Conservation (phyloP, 2,329 filamentous ascomycete genomes). For the Neonectria magnoliae region DNA sequence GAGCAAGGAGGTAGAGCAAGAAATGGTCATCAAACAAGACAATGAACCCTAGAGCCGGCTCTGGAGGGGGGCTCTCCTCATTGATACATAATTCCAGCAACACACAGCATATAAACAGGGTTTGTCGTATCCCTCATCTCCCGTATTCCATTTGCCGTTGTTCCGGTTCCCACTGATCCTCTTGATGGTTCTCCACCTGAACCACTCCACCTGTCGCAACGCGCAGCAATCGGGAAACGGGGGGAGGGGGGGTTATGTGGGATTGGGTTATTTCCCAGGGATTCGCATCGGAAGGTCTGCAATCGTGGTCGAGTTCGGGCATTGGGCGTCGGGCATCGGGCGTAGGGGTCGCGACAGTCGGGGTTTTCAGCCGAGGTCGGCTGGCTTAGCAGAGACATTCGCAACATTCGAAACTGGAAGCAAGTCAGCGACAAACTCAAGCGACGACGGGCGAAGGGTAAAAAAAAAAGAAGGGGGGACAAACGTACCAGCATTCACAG, state of each 20-base stretch:
- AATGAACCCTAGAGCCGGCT: neutral
- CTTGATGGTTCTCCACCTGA: slow-evolving; percentile 8
- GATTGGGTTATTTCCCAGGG: neutral
- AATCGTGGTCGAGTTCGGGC: slow-evolving; percentile 14
- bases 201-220: neutral
- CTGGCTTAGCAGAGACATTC: slow-evolving; percentile 51
- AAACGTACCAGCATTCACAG: slow-evolving; percentile 59
- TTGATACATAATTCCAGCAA: neutral
- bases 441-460: neutral
- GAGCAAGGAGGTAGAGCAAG: neutral
- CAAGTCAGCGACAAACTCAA: slow-evolving; percentile 8
- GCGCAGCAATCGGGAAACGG: neutral
- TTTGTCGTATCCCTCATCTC: slow-evolving; percentile 15
- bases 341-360: neutral
- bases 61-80: neutral
- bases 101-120: slow-evolving; percentile 7
- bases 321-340: neutral
- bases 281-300: neutral
- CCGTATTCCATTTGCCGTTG: slow-evolving; percentile 4
- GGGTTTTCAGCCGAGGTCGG: neutral
- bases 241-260: neutral
- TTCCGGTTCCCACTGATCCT: slow-evolving; percentile 8
- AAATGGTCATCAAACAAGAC: neutral
- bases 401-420: slow-evolving; percentile 52
- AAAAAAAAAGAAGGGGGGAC: neutral